These are phyloP conservation scores for Camelina laxa DNA, from an alignment of 345 rosid genomes.

Conservation along the genomic window DNA sequence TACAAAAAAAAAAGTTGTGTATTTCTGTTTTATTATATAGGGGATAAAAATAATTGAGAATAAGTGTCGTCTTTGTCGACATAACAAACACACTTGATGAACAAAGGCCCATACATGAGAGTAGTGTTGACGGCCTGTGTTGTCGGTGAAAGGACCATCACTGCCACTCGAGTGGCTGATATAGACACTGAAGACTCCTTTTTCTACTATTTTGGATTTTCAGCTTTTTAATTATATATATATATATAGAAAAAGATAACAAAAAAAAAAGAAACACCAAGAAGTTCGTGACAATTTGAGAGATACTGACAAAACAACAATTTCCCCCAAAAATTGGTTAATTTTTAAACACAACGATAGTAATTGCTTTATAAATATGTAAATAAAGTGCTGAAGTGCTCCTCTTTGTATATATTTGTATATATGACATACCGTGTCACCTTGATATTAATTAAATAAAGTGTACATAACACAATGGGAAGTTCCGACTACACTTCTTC, in stretches of 20 bases:
- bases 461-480: too few species aligned
- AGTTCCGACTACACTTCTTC: too few species aligned
- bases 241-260: neutral
- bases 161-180: conserved; percentile 24
- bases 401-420: too few species aligned
- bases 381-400: too few species aligned
- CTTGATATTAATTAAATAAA: too few species aligned
- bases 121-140: conserved; percentile 1
- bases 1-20: too few species aligned
- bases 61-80: conserved; percentile 24
- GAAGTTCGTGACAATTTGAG: conserved; percentile 17
- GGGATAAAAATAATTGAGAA: conserved; percentile 27
- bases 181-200: neutral
- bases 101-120: conserved; percentile 17
- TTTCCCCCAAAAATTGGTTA: neutral
- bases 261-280: conserved; percentile 10
- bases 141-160: conserved; percentile 20
- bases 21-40: too few species aligned
- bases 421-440: too few species aligned
- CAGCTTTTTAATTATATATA: too few species aligned
- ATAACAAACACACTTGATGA: conserved; percentile 25
- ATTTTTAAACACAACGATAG: neutral
- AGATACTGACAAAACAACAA: conserved; percentile 26
- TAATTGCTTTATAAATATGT: too few species aligned
- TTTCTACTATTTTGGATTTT: conserved; percentile 14